A percentile compares a stretch with the other conserved stretches of the same genome.
These are phyloP conservation scores for Pseudocohnilembus persalinus DNA, from an alignment of 169 alveolate genomes.

Conservation along the genomic window DNA sequence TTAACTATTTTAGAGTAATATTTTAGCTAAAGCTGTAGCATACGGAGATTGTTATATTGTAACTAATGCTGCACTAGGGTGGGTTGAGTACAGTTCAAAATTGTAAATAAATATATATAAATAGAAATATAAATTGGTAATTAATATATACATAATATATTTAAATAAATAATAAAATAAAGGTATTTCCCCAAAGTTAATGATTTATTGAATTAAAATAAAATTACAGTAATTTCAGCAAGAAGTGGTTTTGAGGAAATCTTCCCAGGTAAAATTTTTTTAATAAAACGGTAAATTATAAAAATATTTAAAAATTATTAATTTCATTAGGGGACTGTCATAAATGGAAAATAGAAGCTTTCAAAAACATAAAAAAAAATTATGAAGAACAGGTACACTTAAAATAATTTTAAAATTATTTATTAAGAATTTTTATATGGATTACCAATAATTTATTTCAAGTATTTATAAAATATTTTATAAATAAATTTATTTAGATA, in stretches of 20 bases:
- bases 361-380: constrained; percentile 82
- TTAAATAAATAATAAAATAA: not conserved
- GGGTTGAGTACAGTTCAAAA: constrained; percentile 93
- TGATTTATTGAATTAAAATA: constrained; percentile 47
- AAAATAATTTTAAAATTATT: not conserved
- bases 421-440: not conserved
- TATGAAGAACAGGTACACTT: constrained; percentile 70
- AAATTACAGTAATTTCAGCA: constrained; percentile 89
- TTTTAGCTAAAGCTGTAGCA: constrained; percentile 53
- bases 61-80: constrained; percentile 94
- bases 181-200: constrained; percentile 38
- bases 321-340: constrained; percentile 59
- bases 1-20: constrained; percentile 18
- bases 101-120: constrained; percentile 23
- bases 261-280: constrained; percentile 67
- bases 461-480: not conserved
- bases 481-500: constrained; percentile 39
- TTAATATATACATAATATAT: too few relatives aligned
- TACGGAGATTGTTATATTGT: constrained; percentile 81
- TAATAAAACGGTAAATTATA: too few relatives aligned
- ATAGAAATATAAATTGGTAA: not conserved
- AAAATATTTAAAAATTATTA: too few relatives aligned
- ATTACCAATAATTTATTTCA: not conserved
- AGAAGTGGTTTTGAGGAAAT: constrained; percentile 84
- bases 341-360: constrained; percentile 92